phyloP scores from a whole-genome alignment of 768 basidiomycete genomes.

The Kwoniella bestiolae region DNA sequence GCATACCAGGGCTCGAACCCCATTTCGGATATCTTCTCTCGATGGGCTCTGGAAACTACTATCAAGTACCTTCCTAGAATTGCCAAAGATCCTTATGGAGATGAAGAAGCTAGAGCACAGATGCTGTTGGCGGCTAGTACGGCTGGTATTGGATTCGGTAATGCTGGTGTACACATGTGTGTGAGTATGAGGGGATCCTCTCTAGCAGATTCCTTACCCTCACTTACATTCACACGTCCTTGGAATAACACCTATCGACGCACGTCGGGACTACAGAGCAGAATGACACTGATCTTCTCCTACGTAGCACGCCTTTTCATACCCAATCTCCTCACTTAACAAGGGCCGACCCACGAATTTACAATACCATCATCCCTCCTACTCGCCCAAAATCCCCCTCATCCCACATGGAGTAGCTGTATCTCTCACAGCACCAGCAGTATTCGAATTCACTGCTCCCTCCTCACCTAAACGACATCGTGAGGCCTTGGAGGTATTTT shows the following conservation, averaged over 20 bases:
- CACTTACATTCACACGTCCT: too few species aligned
- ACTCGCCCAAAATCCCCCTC: conserved; percentile 80
- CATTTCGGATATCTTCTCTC: conserved; percentile 91
- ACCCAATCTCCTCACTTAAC: conserved; percentile 63
- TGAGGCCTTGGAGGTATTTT: conserved; percentile 81
- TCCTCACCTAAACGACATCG: conserved; percentile 90
- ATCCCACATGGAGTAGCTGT: conserved; percentile 88
- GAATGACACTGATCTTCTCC: neutral
- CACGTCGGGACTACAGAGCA: neutral
- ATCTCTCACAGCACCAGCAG: conserved; percentile 57
- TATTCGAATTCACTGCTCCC: conserved; percentile 94
- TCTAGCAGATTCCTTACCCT: too few species aligned
- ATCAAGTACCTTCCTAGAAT: conserved; percentile 87
- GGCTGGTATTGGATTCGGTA: conserved; percentile 77
- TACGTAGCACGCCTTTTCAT: conserved; percentile 53
- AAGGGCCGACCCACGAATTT: conserved; percentile 78
- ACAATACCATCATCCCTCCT: conserved; percentile 83
- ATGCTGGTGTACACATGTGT: conserved; percentile 52
- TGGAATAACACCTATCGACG: too few species aligned
- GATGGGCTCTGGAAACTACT: conserved; percentile 86
- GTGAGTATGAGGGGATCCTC: too few species aligned
- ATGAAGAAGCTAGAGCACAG: conserved; percentile 80
- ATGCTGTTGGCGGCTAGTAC: conserved; percentile 96
- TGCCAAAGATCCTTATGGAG: conserved; percentile 70
- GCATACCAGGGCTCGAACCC: conserved; percentile 53